These are phyloP conservation scores for Camptophora hylomeconis DNA, from an alignment of 2,329 filamentous ascomycete species.

Conservation along the genomic window DNA sequence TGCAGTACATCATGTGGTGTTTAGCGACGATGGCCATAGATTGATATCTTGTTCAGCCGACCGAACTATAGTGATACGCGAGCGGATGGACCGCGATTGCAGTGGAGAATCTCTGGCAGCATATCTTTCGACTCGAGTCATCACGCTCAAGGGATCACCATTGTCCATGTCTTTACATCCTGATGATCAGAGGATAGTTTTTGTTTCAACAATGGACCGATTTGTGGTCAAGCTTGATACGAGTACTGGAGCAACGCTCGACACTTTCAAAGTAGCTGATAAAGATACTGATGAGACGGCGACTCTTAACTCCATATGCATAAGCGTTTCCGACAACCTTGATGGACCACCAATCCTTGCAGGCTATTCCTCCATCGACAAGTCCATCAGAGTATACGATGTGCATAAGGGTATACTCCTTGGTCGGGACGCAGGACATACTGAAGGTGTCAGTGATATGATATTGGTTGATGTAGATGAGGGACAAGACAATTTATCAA, in stretches of 20 bases:
- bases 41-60: conserved; percentile 82
- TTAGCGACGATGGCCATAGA: conserved; percentile 55
- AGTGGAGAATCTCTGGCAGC: conserved; percentile 48
- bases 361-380: conserved; percentile 88
- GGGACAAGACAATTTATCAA: conserved; percentile 37
- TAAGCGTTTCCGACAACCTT: conserved; percentile 47
- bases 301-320: conserved; percentile 65
- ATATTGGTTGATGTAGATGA: conserved; percentile 46
- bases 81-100: conserved; percentile 52
- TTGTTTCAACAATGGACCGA: conserved; percentile 50
- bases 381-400: conserved; percentile 86
- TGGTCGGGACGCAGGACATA: conserved; percentile 87
- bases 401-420: conserved; percentile 62
- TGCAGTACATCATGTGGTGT: conserved; percentile 65
- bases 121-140: conserved; percentile 62
- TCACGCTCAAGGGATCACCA: conserved; percentile 76
- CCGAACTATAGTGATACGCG: conserved; percentile 71
- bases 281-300: conserved; percentile 69
- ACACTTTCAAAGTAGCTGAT: conserved; percentile 72
- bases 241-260: conserved; percentile 53
- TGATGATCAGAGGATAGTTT: conserved; percentile 42
- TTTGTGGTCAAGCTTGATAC: conserved; percentile 49
- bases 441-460: conserved; percentile 80
- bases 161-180: conserved; percentile 65
- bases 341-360: conserved; percentile 48